phyloP scores from a whole-genome alignment of 345 rosid genomes.

The Eucalyptus leucophloia region DNA sequence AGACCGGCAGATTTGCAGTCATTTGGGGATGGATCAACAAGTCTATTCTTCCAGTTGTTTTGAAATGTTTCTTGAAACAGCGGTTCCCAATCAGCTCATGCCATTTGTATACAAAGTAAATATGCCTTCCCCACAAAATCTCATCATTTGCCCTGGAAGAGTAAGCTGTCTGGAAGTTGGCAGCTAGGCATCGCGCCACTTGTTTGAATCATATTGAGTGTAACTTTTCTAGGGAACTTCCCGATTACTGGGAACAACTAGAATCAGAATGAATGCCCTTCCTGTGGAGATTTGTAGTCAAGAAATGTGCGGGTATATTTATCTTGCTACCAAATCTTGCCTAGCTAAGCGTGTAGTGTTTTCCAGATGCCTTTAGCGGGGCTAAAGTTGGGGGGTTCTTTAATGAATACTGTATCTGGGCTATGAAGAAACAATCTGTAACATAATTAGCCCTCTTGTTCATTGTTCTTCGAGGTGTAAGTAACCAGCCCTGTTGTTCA shows the following conservation, averaged over 20 bases:
- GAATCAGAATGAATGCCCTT: neutral
- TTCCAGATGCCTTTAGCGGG: neutral
- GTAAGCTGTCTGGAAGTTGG: neutral
- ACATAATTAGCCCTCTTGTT: neutral
- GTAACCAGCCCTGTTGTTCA: neutral
- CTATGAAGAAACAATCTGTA: neutral
- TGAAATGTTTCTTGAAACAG: neutral
- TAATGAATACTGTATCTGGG: neutral
- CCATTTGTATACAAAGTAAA: neutral
- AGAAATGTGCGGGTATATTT: neutral
- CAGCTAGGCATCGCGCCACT: neutral
- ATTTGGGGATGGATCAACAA: conserved; percentile 47
- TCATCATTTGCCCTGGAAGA: neutral
- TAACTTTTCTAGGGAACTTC: neutral
- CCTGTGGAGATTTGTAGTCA: neutral
- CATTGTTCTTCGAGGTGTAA: neutral
- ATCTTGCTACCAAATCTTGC: neutral
- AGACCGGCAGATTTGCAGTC: conserved; percentile 33
- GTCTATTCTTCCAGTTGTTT: conserved; percentile 46
- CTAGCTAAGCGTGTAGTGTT: neutral
- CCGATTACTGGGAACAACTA: neutral
- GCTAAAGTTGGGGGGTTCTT: neutral
- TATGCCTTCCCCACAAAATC: neutral
- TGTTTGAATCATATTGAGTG: neutral
- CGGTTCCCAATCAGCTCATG: neutral